A percentile compares a stretch with the other conserved stretches of the same genome.
These are phyloP conservation scores for Coemansia sp. DNA, from an alignment of 192 early-diverging fungal genomes.

Conservation along the genomic window DNA sequence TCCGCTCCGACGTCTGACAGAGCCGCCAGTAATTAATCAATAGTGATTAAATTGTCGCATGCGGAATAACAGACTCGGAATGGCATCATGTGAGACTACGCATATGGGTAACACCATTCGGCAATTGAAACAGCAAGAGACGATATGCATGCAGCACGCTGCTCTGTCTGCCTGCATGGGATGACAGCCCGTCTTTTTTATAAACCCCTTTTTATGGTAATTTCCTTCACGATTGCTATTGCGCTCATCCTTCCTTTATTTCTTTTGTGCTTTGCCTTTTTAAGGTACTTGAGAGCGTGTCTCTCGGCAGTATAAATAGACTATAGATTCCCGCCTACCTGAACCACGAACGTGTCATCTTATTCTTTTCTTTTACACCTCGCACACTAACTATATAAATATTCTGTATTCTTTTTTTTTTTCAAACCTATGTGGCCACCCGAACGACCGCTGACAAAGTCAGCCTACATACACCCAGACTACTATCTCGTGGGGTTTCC, in stretches of 20 bases:
- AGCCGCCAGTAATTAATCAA: neutral
- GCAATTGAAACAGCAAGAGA: neutral
- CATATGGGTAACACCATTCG: neutral
- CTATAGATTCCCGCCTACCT: neutral
- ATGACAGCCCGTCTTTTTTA: neutral
- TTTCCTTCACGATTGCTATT: neutral
- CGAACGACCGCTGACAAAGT: slow-evolving; percentile 13
- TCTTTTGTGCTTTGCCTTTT: neutral
- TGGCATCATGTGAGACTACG: neutral
- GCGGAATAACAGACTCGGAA: neutral
- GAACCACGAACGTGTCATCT: neutral
- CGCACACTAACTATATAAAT: neutral
- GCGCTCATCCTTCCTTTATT: neutral
- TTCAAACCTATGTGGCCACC: slow-evolving; percentile 23
- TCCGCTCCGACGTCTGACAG: neutral
- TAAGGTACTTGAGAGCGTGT: neutral
- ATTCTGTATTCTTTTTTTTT: neutral
- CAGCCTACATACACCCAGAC: slow-evolving; percentile 19
- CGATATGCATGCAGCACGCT: neutral
- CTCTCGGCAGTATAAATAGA: neutral
- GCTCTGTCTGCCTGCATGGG: slow-evolving; percentile 4
- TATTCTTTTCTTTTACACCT: neutral
- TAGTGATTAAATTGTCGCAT: neutral
- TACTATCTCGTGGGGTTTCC: slow-evolving; percentile 28
- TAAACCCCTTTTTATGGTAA: neutral